Evolutionary conservation across 1,284 basidiomycete genomes (phyloP).

Genomic region (Mycena sp.): DNA sequence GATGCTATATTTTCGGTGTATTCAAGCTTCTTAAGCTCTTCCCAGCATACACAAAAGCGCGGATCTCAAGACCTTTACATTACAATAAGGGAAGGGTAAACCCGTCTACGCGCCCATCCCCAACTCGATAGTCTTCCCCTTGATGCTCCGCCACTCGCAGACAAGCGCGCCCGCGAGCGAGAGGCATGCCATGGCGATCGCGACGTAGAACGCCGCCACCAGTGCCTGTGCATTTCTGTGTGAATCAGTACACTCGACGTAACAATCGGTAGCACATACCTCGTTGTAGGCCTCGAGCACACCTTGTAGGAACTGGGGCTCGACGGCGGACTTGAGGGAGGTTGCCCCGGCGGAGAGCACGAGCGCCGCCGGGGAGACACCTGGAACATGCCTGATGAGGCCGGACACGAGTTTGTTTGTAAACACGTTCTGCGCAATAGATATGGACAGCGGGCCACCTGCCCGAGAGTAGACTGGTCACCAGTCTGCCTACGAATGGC

Average conservation of each 20-base stretch:
- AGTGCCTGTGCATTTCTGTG: too few relatives aligned
- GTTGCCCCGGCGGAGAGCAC: constrained; percentile 7
- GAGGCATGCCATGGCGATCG: background rate
- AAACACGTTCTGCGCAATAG: constrained; percentile 6
- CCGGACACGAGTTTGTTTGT: constrained; percentile 4
- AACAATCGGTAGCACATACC: too few relatives aligned
- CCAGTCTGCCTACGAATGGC: too few relatives aligned
- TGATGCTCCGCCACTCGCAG: background rate
- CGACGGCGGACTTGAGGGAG: background rate
- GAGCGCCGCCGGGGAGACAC: background rate
- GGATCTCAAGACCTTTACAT: too few relatives aligned
- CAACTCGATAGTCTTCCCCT: background rate
- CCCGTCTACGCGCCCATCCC: background rate
- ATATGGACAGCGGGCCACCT: background rate
- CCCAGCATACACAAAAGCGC: too few relatives aligned
- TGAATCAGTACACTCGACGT: too few relatives aligned
- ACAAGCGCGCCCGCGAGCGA: background rate
- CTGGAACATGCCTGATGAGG: background rate
- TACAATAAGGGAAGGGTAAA: too few relatives aligned
- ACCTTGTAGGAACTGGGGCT: background rate
- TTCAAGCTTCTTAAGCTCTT: too few relatives aligned
- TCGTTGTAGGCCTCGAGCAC: too few relatives aligned
- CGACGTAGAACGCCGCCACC: background rate
- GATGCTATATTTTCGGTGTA: too few relatives aligned
- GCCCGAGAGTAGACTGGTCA: too few relatives aligned